Evolutionary conservation across 148 eudicot genomes (phyloP).

Genomic region (Tetragonia tetragonoides): DNA sequence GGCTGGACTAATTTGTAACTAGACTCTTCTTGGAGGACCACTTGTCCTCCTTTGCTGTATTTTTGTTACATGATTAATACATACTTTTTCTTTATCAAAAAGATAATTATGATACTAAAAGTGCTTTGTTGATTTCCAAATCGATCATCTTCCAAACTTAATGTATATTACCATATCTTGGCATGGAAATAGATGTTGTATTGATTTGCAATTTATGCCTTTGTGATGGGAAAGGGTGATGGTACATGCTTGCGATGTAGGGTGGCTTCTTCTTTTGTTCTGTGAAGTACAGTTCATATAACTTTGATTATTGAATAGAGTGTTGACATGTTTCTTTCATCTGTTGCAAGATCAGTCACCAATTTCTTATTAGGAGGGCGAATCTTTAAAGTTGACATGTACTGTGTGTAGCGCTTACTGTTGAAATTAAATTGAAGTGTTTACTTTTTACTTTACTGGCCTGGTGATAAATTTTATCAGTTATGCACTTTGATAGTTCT

Average conservation of each 20-base stretch:
- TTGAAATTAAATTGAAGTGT: neutral
- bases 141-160: neutral
- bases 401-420: neutral
- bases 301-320: neutral
- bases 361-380: neutral
- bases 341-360: no score
- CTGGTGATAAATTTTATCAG: neutral
- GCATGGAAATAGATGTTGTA: neutral
- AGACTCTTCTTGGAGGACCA: no score
- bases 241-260: neutral
- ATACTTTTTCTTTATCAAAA: no score
- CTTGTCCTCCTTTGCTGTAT: no score
- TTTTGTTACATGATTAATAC: no score
- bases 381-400: neutral
- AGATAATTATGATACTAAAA: neutral
- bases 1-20: no score
- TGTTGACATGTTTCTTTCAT: neutral
- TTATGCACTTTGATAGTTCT: neutral
- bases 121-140: constrained; percentile 5
- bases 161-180: neutral
- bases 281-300: neutral
- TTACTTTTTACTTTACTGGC: neutral
- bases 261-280: neutral
- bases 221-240: neutral
- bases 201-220: neutral